These are phyloP conservation scores for Smithsoniella earleae DNA, from an alignment of 163 green algal species.

Conservation along the genomic window DNA sequence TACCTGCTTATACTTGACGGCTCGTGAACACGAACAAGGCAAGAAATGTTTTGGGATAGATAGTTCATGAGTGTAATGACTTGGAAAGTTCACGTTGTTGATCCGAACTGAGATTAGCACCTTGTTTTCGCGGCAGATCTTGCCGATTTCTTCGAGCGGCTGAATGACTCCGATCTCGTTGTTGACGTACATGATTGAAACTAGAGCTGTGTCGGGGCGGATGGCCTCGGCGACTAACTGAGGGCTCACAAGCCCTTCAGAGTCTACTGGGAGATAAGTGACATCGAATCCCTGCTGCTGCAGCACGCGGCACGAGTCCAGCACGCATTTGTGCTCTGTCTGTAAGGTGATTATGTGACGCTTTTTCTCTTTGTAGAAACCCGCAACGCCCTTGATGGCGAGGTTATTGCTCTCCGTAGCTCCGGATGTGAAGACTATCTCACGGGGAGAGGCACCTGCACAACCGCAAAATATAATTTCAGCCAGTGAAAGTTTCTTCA, in stretches of 20 bases:
- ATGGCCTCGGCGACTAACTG: conserved; percentile 69
- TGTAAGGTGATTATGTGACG: conserved; percentile 91
- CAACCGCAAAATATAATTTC: no score
- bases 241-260: conserved; percentile 80
- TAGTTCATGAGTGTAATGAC: no score
- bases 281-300: conserved; percentile 70
- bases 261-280: conserved; percentile 87
- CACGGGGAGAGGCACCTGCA: conserved; percentile 77
- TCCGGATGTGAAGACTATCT: conserved; percentile 98
- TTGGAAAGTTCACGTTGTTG: no score
- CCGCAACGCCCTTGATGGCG: conserved; percentile 87
- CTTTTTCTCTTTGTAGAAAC: conserved; percentile 92
- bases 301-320: conserved; percentile 76
- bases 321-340: conserved; percentile 91
- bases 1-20: no score
- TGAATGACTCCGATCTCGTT: conserved; percentile 97
- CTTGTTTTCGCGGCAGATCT: conserved; percentile 66
- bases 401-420: conserved; percentile 99
- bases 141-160: conserved; percentile 84
- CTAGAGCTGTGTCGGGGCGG: conserved; percentile 75
- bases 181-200: conserved; percentile 95
- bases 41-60: no score
- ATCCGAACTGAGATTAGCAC: no score
- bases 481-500: no score
- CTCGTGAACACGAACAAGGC: no score